phyloP scores from a whole-genome alignment of 164 flowering plant species.

The Umbellularia californica region DNA sequence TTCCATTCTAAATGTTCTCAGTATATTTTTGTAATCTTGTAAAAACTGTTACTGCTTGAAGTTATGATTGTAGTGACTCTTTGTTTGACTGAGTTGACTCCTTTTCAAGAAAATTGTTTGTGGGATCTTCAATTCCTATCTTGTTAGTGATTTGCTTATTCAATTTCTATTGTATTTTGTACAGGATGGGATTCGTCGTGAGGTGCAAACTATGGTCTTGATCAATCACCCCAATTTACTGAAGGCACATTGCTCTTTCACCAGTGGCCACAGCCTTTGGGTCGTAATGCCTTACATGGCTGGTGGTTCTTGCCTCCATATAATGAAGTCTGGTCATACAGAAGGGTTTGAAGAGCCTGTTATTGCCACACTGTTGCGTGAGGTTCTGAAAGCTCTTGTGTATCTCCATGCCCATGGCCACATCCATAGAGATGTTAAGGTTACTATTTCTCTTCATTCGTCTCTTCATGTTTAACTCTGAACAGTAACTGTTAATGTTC shows the following conservation, averaged over 20 bases:
- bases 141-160: background rate
- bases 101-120: too few relatives aligned
- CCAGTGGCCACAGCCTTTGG: slow-evolving; percentile 29
- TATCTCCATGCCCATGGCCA: slow-evolving; percentile 92
- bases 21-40: too few relatives aligned
- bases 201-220: slow-evolving; percentile 83
- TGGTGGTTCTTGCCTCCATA: slow-evolving; percentile 92
- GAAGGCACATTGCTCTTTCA: slow-evolving; percentile 57
- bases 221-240: slow-evolving; percentile 76
- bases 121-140: too few relatives aligned
- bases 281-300: slow-evolving; percentile 91
- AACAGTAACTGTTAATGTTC: too few relatives aligned
- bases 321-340: slow-evolving; percentile 71
- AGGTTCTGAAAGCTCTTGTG: slow-evolving; percentile 81
- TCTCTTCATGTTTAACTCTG: background rate
- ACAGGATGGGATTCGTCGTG: slow-evolving; percentile 62
- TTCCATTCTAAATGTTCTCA: too few relatives aligned
- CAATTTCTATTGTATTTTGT: background rate
- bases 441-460: slow-evolving; percentile 14
- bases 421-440: slow-evolving; percentile 98
- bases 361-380: slow-evolving; percentile 72
- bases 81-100: too few relatives aligned
- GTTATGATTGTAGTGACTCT: too few relatives aligned
- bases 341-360: slow-evolving; percentile 93
- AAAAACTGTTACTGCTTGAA: too few relatives aligned